Base-by-base conservation (phyloP, 2,329 filamentous ascomycete species). In the Saccharata proteae region DNA sequence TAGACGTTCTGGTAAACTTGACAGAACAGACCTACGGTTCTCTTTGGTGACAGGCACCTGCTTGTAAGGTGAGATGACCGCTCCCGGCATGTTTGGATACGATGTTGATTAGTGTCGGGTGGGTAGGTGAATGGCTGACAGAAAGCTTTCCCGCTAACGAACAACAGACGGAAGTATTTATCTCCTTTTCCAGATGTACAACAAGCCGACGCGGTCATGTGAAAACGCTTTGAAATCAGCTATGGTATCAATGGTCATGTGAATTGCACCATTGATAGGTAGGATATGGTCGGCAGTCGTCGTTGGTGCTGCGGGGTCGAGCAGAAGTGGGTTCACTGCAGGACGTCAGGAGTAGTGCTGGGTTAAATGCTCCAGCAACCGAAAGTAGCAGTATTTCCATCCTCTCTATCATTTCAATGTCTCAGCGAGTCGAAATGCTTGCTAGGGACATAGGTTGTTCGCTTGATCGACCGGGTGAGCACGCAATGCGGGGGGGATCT, bases 11-110 rank as follows among this genome's bases (percentile, higher is more conserved):
- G 10, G n/a, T 16, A 12, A 27, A 10, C 14, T 16, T 16, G 25
- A 24, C 14, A n/a, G n/a, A 13, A 13, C 4, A 17, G 21, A 31
- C 39, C 27, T 16, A 44, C 40, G 37, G 31, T 51, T 44, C 16
- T 42, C 45, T 30, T 47, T 50, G 32, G 48, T 52, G 38, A 44
- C 46, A 10, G 46, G 47, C 34, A 48, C 44, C 34, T 49, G 47
- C 38, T 52, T 38, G 35, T 49, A 50, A 4, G 47, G 47, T 11
- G 37, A 35, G 13, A 40, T 21, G 16, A 32, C 26, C 16, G 34
- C 39, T 18, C 36, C 36, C 24, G 38, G 34, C 40, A 42, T 42
- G 16, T 38, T 30, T 16, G 7, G 22, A n/a, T 23, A 14, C 11
- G 14, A n/a, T 15, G 21, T 15, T 16, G 6, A 22, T 3, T 15